Conservation (phyloP, 1,139 yeast species). For the Petasospora fabianii region DNA sequence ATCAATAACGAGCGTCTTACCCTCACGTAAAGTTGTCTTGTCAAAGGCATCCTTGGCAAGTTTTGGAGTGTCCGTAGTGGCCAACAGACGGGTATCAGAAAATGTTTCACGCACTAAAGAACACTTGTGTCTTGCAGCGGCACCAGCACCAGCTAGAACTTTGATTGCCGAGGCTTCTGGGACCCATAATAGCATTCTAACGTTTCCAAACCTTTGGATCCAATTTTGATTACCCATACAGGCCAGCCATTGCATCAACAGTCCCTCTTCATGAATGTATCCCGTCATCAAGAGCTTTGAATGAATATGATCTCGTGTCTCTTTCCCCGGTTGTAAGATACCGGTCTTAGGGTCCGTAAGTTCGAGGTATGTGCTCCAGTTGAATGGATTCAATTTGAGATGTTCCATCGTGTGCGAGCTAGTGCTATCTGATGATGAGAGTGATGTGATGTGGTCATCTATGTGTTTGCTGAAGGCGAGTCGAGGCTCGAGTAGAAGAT, state of each 20-base stretch:
- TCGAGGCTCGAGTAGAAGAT: conserved; percentile 21
- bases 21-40: conserved; percentile 24
- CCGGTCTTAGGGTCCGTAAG: conserved; percentile 40
- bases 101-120: conserved; percentile 59
- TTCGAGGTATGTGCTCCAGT: conserved; percentile 56
- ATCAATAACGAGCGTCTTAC: conserved; percentile 16
- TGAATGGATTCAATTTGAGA: conserved; percentile 47
- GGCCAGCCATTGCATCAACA: conserved; percentile 71
- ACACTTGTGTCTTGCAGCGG: conserved; percentile 48
- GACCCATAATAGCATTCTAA: conserved; percentile 63
- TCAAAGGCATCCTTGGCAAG: conserved; percentile 23
- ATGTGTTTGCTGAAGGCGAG: conserved; percentile 11
- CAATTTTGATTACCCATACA: conserved; percentile 71
- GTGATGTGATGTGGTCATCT: background rate
- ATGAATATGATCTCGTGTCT: conserved; percentile 48
- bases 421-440: background rate
- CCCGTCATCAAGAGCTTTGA: conserved; percentile 50
- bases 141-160: conserved; percentile 49
- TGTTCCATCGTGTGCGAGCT: conserved; percentile 10
- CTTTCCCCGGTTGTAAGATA: conserved; percentile 37
- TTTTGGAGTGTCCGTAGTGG: conserved; percentile 35
- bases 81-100: conserved; percentile 50
- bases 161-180: conserved; percentile 59
- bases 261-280: conserved; percentile 51
- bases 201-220: conserved; percentile 72